Conservation (phyloP, 2,329 filamentous ascomycete species). For the Scedosporium apiospermum region DNA sequence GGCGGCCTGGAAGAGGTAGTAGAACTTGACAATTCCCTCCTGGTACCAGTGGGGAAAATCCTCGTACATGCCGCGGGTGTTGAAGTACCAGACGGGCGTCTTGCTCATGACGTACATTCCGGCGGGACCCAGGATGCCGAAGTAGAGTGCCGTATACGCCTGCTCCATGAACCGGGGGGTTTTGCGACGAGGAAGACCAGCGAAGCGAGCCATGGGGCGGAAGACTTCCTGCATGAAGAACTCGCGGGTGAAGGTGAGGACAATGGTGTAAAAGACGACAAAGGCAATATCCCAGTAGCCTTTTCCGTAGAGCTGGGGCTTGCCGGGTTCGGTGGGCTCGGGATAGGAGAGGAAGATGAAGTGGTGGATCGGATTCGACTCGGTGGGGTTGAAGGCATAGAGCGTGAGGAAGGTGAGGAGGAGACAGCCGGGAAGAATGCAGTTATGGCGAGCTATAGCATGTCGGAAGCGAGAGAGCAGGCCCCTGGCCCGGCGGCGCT, state of each 20-base stretch:
- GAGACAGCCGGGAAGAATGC: conserved; percentile 58
- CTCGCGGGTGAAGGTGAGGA: conserved; percentile 87
- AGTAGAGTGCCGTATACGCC: conserved; percentile 88
- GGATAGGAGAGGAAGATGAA: conserved; percentile 89
- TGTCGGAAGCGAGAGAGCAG: conserved; percentile 38
- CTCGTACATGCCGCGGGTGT: conserved; percentile 84
- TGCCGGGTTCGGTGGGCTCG: conserved; percentile 40
- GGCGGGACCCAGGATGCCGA: conserved; percentile 68
- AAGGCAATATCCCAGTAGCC: conserved; percentile 81
- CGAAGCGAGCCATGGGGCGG: conserved; percentile 61
- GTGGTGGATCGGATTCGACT: conserved; percentile 67
- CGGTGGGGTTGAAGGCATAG: conserved; percentile 67
- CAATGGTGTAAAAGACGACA: conserved; percentile 78
- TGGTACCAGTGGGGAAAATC: conserved; percentile 76
- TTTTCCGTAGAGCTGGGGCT: conserved; percentile 70
- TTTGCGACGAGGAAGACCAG: conserved; percentile 67
- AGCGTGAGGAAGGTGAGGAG: conserved; percentile 51
- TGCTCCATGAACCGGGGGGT: conserved; percentile 94
- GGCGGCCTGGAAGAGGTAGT: conserved; percentile 87
- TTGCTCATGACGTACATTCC: conserved; percentile 85
- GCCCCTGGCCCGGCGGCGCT: conserved; percentile 46
- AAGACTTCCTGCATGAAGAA: conserved; percentile 91
- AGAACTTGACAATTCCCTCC: conserved; percentile 79
- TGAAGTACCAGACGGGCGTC: conserved; percentile 95
- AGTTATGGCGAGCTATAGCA: conserved; percentile 51